Evolutionary conservation across 208 protist genomes (phyloP), one percentile per base, ranked within the genome.

Genomic region (Crithidia fasciculata): DNA sequence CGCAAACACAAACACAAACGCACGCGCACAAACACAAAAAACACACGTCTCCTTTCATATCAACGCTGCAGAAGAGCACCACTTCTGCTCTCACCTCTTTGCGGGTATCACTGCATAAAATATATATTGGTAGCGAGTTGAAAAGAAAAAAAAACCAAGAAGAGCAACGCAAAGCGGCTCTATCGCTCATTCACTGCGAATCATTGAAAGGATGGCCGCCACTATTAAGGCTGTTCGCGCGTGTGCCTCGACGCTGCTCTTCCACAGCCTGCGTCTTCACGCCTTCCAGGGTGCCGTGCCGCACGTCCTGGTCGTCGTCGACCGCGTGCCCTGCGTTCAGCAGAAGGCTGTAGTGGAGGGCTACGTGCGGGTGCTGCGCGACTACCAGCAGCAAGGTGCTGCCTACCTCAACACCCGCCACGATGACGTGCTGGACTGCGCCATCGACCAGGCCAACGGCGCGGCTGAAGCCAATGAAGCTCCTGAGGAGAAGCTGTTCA

Each of bases 261-360:
- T 87, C 62, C 68, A 92, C 43, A 93, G 86, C 74, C 74, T 94
- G 19, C 84, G 85, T 37, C 58, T 96, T 16, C 53, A 87, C n/a
- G 81, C 80, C 13, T 90, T 96, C 63, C 59, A 67, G 2, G 89
- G 91, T 41, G 91, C 89, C 12, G 67, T 90, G 45, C 91, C 91
- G 45, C 91, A 96, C 67, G 86, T 96, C 7, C 71, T 94, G 65
- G 49, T 96, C 10, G 86, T 94, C 8, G 89, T 96, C 5, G 91
- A 96, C 73, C 67, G 63, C 19, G 59, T 72, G 4, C 89, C 91
- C 5, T 90, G 85, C 56, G 82, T 83, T 16, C 76, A 84, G 77
- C 86, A 90, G 63, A 93, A 92, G 69, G 80, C 85, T 2, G 74
- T 96, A 15, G 66, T 90, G 39, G 91, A 96, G 67, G 91, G 91